Conservation (phyloP, 2,329 filamentous ascomycete genomes). For the Fusarium succisae region DNA sequence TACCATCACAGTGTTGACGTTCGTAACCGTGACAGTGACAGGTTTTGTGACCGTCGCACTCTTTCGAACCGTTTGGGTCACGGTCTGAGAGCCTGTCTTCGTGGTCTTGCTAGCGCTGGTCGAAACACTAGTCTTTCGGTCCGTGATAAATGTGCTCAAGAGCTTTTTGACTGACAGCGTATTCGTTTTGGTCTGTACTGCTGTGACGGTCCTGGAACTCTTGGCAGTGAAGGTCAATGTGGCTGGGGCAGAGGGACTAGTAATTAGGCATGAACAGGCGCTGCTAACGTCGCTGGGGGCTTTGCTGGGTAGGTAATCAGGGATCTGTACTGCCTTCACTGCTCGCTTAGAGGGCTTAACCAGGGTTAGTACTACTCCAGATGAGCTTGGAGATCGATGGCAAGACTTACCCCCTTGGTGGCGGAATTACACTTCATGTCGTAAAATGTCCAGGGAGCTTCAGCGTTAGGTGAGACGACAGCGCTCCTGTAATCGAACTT, state of each 20-base stretch:
- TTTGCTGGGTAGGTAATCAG: not conserved
- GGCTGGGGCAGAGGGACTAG: not conserved
- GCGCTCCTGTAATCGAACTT: not conserved
- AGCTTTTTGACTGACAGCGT: not conserved
- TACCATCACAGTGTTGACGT: not conserved
- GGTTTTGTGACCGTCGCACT: not conserved
- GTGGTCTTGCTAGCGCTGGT: not conserved
- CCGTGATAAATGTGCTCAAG: not conserved
- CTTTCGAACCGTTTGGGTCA: not conserved
- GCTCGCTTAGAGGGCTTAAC: not conserved
- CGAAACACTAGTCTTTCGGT: not conserved
- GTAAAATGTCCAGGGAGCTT: not conserved
- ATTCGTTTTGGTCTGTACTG: not conserved
- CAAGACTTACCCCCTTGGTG: not conserved
- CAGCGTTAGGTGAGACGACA: not conserved
- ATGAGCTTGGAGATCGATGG: rapidly evolving
- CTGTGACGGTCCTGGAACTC: not conserved
- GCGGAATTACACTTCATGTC: not conserved
- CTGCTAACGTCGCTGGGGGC: not conserved
- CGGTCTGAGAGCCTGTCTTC: not conserved
- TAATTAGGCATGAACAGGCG: not conserved
- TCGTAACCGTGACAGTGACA: not conserved
- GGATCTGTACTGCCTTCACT: not conserved
- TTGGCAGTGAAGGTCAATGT: not conserved
- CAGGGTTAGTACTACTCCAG: not conserved